These are phyloP conservation scores for Aspergillus aculeatus DNA, from an alignment of 2,329 filamentous ascomycete genomes.

Conservation along the genomic window DNA sequence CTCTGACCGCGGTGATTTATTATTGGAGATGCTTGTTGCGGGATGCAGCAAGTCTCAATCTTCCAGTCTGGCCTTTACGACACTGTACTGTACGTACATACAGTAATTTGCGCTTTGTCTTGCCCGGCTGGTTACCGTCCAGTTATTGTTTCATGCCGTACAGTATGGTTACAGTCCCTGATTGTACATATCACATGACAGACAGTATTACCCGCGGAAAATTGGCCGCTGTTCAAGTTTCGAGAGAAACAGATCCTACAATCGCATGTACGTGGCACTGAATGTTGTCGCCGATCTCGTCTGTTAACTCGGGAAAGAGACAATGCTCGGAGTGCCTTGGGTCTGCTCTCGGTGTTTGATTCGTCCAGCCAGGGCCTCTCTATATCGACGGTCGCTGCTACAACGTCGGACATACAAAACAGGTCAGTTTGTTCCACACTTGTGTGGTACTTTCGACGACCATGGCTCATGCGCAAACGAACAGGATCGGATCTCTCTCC, in stretches of 20 bases:
- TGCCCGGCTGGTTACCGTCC: too few relatives aligned
- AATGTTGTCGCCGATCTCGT: background rate
- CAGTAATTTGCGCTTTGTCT: background rate
- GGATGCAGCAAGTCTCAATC: background rate
- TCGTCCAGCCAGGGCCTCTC: slow-evolving; percentile 36
- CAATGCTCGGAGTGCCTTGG: slow-evolving; percentile 45
- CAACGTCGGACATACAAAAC: slow-evolving; percentile 30
- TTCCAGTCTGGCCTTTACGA: slow-evolving; percentile 41
- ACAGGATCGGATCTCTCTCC: slow-evolving; percentile 48
- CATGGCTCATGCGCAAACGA: slow-evolving; percentile 1
- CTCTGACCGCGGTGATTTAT: background rate
- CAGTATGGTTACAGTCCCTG: too few relatives aligned
- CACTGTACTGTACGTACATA: slow-evolving; percentile 10
- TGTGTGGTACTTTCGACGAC: background rate
- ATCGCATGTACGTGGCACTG: background rate
- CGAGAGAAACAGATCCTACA: background rate
- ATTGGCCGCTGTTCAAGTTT: background rate
- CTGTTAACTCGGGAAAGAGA: slow-evolving; percentile 8
- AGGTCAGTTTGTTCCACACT: slow-evolving; percentile 33
- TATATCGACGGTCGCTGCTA: slow-evolving; percentile 22
- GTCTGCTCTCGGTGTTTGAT: slow-evolving; percentile 50
- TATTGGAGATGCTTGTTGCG: background rate
- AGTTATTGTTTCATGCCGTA: too few relatives aligned
- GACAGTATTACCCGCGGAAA: background rate
- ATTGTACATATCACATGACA: background rate